Percentiles rank a stretch among this genome's conserved stretches.
Evolutionary conservation across 208 protist genomes (phyloP).

Genomic region (Leishmania tropica): DNA sequence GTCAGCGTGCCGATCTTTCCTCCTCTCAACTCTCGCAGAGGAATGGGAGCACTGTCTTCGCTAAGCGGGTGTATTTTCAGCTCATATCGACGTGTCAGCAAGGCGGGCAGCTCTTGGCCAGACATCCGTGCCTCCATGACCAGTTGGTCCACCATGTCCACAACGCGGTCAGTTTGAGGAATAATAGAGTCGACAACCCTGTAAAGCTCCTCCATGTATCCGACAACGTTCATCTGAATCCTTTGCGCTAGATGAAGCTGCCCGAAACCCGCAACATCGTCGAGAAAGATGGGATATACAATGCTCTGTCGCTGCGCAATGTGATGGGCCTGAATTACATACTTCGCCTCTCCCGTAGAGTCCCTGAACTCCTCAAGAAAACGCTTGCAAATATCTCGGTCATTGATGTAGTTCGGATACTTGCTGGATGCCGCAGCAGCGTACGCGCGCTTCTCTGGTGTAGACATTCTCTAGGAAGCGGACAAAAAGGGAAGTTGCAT

Average conservation of each 20-base stretch:
- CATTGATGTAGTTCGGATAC: slow-evolving; percentile 84
- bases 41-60: slow-evolving; percentile 43
- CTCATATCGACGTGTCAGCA: slow-evolving; percentile 80
- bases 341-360: slow-evolving; percentile 52
- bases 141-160: slow-evolving; percentile 80
- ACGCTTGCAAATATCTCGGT: slow-evolving; percentile 69
- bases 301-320: slow-evolving; percentile 46
- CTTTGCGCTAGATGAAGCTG: slow-evolving; percentile 77
- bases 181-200: slow-evolving; percentile 75
- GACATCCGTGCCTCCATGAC: slow-evolving; percentile 59
- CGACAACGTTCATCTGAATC: slow-evolving; percentile 88
- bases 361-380: slow-evolving; percentile 76
- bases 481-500: background rate
- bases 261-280: slow-evolving; percentile 72
- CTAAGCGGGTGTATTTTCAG: slow-evolving; percentile 64
- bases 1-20: slow-evolving; percentile 78
- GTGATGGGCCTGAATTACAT: slow-evolving; percentile 44
- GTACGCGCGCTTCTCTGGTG: slow-evolving; percentile 40
- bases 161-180: slow-evolving; percentile 39
- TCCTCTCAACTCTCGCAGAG: slow-evolving; percentile 75
- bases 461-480: slow-evolving; percentile 16
- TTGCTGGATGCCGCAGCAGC: slow-evolving; percentile 68
- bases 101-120: slow-evolving; percentile 63
- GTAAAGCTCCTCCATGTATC: slow-evolving; percentile 83
- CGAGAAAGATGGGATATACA: slow-evolving; percentile 58